Conservation (phyloP, 2,329 filamentous ascomycete genomes). For the Sporothrix euskadiensis region DNA sequence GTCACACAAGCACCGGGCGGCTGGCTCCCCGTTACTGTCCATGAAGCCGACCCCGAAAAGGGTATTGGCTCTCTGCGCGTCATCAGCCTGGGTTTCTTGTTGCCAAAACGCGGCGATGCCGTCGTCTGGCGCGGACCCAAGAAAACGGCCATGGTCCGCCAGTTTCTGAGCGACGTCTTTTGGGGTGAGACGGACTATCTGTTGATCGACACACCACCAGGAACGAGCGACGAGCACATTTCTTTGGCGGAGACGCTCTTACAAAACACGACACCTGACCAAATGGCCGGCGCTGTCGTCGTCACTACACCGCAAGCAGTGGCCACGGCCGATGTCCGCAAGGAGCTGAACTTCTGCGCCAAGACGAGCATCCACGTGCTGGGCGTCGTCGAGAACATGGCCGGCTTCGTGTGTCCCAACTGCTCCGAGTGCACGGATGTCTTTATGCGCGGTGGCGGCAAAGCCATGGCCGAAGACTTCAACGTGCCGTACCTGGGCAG, state of each 20-base stretch:
- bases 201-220: slow-evolving; percentile 92
- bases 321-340: slow-evolving; percentile 88
- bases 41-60: slow-evolving; percentile 56
- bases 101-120: slow-evolving; percentile 79
- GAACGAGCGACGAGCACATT: slow-evolving; percentile 96
- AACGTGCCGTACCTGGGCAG: slow-evolving; percentile 79
- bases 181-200: slow-evolving; percentile 90
- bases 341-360: slow-evolving; percentile 88
- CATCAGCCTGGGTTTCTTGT: slow-evolving; percentile 91
- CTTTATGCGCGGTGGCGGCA: slow-evolving; percentile 86
- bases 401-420: slow-evolving; percentile 79
- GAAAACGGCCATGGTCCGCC: slow-evolving; percentile 98
- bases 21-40: slow-evolving; percentile 87
- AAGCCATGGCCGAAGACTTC: slow-evolving; percentile 86
- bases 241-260: slow-evolving; percentile 86
- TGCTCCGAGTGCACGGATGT: slow-evolving; percentile 87
- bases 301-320: slow-evolving; percentile 97
- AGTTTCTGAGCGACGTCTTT: slow-evolving; percentile 88
- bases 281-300: slow-evolving; percentile 83
- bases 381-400: slow-evolving; percentile 97
- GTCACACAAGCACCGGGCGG: slow-evolving; percentile 89
- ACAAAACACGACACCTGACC: slow-evolving; percentile 60
- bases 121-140: slow-evolving; percentile 98
- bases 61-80: slow-evolving; percentile 69
- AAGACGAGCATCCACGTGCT: slow-evolving; percentile 79